Conservation (phyloP, 2,329 filamentous ascomycete genomes). For the Arthroderma sp. region DNA sequence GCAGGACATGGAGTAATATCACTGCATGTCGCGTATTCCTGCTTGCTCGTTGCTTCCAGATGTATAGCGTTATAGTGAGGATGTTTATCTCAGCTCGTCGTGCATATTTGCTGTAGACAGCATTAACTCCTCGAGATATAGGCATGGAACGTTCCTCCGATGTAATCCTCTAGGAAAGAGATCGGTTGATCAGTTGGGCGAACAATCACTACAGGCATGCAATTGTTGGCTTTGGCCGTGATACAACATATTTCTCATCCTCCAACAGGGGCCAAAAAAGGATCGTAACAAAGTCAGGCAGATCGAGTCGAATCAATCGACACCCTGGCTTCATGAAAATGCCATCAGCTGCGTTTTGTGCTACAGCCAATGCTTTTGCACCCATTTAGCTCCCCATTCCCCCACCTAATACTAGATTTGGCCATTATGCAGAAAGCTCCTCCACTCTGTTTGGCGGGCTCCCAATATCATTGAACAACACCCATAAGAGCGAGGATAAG, state of each 20-base stretch:
- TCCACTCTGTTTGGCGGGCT: neutral
- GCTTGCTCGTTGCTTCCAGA: neutral
- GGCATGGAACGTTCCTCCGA: neutral
- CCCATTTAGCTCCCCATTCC: neutral
- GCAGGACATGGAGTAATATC: neutral
- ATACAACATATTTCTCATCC: neutral
- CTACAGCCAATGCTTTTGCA: neutral
- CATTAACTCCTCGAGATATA: neutral
- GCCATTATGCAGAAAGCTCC: neutral
- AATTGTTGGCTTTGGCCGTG: neutral
- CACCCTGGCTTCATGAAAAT: neutral
- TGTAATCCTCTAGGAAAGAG: neutral
- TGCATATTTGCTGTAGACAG: neutral
- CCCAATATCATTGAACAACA: neutral
- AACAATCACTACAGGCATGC: neutral
- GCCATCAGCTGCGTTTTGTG: neutral
- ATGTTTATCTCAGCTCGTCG: neutral
- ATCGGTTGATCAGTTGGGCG: neutral
- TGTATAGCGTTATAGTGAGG: neutral
- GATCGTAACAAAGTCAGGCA: too few relatives aligned
- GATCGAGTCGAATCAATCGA: neutral
- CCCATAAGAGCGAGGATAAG: slow-evolving; percentile 1
- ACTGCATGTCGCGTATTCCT: neutral
- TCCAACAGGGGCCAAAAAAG: neutral
- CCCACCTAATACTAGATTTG: neutral